Evolutionary conservation across 1,284 basidiomycete genomes (phyloP).

Genomic region (Cutaneotrichosporon sp.): DNA sequence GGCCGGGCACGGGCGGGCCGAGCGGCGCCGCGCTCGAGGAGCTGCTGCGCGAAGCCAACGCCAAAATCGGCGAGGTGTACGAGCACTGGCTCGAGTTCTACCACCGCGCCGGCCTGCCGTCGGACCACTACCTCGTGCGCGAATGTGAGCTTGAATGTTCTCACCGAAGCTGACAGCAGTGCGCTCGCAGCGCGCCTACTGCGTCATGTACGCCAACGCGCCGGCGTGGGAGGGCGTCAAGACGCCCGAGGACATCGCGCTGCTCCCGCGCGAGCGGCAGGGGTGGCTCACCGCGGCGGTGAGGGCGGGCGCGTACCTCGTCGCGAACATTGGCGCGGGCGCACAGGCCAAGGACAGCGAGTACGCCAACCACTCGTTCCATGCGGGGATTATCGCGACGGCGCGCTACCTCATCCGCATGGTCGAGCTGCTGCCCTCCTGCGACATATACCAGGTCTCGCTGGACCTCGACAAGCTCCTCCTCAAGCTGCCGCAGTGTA

Average conservation of each 20-base stretch:
- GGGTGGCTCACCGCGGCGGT: slow-evolving; percentile 16
- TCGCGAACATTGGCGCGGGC: slow-evolving; percentile 10
- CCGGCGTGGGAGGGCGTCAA: slow-evolving; percentile 12
- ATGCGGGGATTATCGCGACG: slow-evolving; percentile 22
- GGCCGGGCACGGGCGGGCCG: background rate
- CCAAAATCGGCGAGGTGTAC: slow-evolving; percentile 4
- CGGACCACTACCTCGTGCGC: slow-evolving; percentile 23
- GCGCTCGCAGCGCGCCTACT: slow-evolving; percentile 10
- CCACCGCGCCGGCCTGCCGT: slow-evolving; percentile 4
- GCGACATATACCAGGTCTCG: slow-evolving; percentile 21
- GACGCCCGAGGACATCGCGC: slow-evolving; percentile 1
- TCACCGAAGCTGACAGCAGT: slow-evolving; percentile 2
- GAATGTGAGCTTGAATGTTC: slow-evolving; percentile 10
- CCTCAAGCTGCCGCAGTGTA: slow-evolving; percentile 13
- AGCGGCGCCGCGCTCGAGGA: slow-evolving; percentile 5
- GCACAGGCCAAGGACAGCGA: slow-evolving; percentile 13
- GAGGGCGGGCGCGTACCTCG: slow-evolving; percentile 16
- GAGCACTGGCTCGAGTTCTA: slow-evolving; percentile 22
- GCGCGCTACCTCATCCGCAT: slow-evolving; percentile 26
- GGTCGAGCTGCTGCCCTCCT: slow-evolving; percentile 20
- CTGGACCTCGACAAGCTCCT: slow-evolving; percentile 24
- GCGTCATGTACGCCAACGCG: slow-evolving; percentile 16
- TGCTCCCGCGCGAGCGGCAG: slow-evolving; percentile 13
- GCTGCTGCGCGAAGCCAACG: slow-evolving; percentile 11
- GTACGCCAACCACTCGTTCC: slow-evolving; percentile 19